A percentile compares a stretch with the other conserved stretches of the same genome.
phyloP scores from a whole-genome alignment of 2,329 filamentous ascomycete genomes.

The Dactylellina haptotyla region DNA sequence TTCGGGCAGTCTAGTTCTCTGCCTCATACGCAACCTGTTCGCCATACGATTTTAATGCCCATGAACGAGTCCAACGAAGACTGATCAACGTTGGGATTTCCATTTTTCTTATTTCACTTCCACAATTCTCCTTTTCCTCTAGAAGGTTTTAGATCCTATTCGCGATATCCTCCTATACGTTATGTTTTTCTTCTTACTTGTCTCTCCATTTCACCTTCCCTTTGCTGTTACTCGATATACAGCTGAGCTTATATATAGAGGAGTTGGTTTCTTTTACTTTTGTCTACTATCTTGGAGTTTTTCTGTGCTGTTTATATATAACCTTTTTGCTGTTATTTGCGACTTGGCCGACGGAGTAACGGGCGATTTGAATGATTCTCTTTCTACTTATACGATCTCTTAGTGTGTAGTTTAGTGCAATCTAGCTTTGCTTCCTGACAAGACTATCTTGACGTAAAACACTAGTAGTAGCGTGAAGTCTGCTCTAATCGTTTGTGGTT shows the following conservation, averaged over 20 bases:
- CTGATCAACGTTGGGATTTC: constrained; percentile 13
- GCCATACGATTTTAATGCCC: constrained; percentile 43
- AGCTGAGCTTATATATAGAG: constrained; percentile 23
- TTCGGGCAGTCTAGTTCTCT: background rate
- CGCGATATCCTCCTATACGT: background rate
- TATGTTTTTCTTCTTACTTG: background rate
- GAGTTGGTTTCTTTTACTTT: background rate
- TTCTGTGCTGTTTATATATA: background rate
- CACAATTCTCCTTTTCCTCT: constrained; percentile 10
- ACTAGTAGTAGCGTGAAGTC: no score
- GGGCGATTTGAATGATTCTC: background rate
- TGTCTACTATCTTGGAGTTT: background rate
- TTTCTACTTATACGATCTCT: background rate
- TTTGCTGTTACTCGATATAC: constrained; percentile 5
- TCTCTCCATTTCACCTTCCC: background rate
- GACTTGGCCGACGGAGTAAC: constrained; percentile 24
- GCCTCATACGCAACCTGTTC: constrained; percentile 1
- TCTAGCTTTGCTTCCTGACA: no score
- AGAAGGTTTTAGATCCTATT: background rate
- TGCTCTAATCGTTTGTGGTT: no score
- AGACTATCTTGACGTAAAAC: no score
- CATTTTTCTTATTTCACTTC: constrained; percentile 16
- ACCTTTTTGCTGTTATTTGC: background rate
- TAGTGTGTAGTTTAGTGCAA: no score
- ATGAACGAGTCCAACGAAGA: constrained; percentile 32